Base-by-base conservation (phyloP, 139 green algal species). In the Volvox africanus region DNA sequence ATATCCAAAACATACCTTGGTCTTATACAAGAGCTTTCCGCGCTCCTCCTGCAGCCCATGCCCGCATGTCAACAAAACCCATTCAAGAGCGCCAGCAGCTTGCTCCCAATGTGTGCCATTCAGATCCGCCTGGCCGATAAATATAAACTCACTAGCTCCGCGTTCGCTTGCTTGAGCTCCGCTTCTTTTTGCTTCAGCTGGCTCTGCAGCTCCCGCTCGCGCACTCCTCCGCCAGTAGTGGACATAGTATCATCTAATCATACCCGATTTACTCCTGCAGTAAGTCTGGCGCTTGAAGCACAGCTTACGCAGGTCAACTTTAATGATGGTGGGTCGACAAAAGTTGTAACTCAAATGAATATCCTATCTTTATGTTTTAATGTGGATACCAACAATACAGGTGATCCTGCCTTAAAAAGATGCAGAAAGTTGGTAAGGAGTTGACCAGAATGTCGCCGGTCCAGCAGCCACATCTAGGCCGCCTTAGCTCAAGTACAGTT, bases 11-110 rank as follows among this genome's bases (percentile, higher is more conserved):
- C 82, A 35, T 65, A 95, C 94, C 94, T 96, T 96, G n/a, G 94
- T 94, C 33, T 95, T 95, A 83, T 94, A 94, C 50, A 96, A 71
- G 2, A 96, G 91, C 80, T 93, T 93, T 21, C 94, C 94, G 3
- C 94, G 78, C 81, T 96, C 94, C 61, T 96, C 94, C 37, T 90
- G 86, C 21, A 33, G 78, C 50, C 75, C 75, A n/a, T 37, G 75
- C 30, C 32, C 75, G 75, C 32, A 44, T 82, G 61, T 82, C 77
- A 61, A 28, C 26, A 82, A 32, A 82, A 82, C 77, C 77, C 77
- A 82, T 12, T 1, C 16, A 36, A 36, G 9, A 19, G 35, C 26
- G 26, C 73, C 73, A 55, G 44, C 16, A 35, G 73, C 28, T 80
- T 19, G 32, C 73, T 32, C 28, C 26, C 73, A 83, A 20, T 81